These are phyloP conservation scores for Monilinia laxa DNA, from an alignment of 2,329 filamentous ascomycete species.

Conservation along the genomic window DNA sequence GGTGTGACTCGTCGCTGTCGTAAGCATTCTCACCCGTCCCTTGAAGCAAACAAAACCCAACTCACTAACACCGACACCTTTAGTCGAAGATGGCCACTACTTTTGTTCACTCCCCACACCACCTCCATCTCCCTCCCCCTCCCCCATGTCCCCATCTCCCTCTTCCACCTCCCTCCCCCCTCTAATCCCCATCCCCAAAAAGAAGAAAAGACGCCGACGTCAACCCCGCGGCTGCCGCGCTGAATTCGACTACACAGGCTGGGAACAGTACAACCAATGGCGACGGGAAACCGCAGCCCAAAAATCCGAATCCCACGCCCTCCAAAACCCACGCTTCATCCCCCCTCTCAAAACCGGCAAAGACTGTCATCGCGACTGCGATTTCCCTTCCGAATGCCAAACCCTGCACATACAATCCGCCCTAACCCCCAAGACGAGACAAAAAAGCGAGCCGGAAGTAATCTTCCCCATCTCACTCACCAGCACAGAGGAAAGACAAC, in stretches of 20 bases:
- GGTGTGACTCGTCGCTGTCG: conserved; percentile 41
- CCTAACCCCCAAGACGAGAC: background rate
- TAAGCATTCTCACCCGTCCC: background rate
- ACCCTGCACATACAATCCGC: background rate
- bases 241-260: conserved; percentile 28
- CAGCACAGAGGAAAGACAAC: conserved; percentile 2
- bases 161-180: background rate
- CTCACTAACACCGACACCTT: background rate
- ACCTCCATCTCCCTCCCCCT: conserved; percentile 13
- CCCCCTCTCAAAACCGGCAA: conserved; percentile 10
- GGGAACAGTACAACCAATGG: conserved; percentile 23
- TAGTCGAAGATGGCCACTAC: conserved; percentile 33
- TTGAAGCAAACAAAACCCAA: background rate
- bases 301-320: conserved; percentile 10
- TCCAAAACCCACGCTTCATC: background rate
- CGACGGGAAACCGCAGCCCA: conserved; percentile 11
- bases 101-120: conserved; percentile 28
- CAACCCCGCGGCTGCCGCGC: conserved; percentile 21
- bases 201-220: conserved; percentile 20
- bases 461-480: conserved; percentile 8
- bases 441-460: conserved; percentile 16
- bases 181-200: background rate
- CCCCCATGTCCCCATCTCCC: background rate
- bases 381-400: conserved; percentile 23
- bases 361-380: conserved; percentile 22